Percentiles rank a stretch among this genome's conserved stretches.
phyloP scores from a whole-genome alignment of 495 filamentous ascomycete genomes.

The Aspergillus egyptiacus region DNA sequence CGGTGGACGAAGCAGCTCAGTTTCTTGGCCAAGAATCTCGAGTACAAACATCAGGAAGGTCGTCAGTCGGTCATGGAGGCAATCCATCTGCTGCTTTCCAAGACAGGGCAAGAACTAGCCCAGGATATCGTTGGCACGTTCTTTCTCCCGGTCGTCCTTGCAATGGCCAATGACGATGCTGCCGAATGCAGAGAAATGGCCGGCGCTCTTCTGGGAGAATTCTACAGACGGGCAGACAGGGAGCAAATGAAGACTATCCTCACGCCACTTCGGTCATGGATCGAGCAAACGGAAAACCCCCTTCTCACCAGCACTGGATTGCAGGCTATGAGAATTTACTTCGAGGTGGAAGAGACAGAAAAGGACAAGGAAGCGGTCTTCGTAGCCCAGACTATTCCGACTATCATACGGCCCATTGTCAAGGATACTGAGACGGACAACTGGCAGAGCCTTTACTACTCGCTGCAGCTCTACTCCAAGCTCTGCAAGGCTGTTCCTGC shows the following conservation, averaged over 20 bases:
- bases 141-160: constrained; percentile 80
- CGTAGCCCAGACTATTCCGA: constrained; percentile 37
- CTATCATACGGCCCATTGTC: constrained; percentile 45
- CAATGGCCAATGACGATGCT: constrained; percentile 82
- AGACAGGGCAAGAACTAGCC: constrained; percentile 69
- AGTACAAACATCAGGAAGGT: constrained; percentile 82
- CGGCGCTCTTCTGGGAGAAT: constrained; percentile 66
- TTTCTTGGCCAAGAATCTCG: constrained; percentile 84
- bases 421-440: constrained; percentile 48
- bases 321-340: constrained; percentile 75
- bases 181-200: constrained; percentile 80
- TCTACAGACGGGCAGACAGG: constrained; percentile 72
- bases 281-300: constrained; percentile 62
- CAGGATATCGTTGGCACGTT: constrained; percentile 76
- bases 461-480: constrained; percentile 62
- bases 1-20: constrained; percentile 81
- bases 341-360: constrained; percentile 59
- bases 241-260: constrained; percentile 65
- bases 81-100: constrained; percentile 73
- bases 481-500: constrained; percentile 61
- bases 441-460: constrained; percentile 74
- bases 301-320: constrained; percentile 65
- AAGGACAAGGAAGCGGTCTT: constrained; percentile 57
- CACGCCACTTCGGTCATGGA: constrained; percentile 65
- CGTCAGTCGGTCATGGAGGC: constrained; percentile 88